Conservation (phyloP, 148 eudicot species). For the Spergularia marina region DNA sequence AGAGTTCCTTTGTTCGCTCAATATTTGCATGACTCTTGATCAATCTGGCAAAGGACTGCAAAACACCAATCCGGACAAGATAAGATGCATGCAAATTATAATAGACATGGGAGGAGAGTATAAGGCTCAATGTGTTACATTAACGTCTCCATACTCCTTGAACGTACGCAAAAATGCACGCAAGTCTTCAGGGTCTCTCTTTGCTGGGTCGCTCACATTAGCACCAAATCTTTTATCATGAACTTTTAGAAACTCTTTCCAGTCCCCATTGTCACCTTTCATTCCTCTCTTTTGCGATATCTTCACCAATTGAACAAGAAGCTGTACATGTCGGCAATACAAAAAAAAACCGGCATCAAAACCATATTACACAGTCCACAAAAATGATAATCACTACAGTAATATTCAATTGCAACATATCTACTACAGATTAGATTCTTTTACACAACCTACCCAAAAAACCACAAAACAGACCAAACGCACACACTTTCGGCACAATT, state of each 20-base stretch:
- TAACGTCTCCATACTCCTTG: constrained; percentile 50
- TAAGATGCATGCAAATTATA: constrained; percentile 1
- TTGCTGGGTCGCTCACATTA: constrained; percentile 78
- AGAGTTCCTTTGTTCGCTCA: constrained; percentile 37
- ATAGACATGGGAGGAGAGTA: constrained; percentile 1
- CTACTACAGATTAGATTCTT: no score
- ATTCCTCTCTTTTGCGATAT: constrained; percentile 64
- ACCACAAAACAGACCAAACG: no score
- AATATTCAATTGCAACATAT: no score
- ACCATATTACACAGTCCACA: not conserved
- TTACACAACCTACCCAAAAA: no score
- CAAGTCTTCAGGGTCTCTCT: constrained; percentile 46
- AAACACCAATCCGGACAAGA: constrained; percentile 9
- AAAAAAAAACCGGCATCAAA: not conserved
- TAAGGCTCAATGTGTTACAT: constrained; percentile 34
- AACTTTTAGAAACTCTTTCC: constrained; percentile 74
- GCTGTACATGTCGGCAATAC: constrained; percentile 32
- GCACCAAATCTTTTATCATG: constrained; percentile 67
- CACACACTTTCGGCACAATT: no score
- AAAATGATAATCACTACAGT: not conserved
- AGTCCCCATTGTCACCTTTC: constrained; percentile 71
- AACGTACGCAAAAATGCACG: constrained; percentile 69
- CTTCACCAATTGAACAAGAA: constrained; percentile 70
- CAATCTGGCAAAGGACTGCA: constrained; percentile 59
- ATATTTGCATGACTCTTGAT: constrained; percentile 42